These are phyloP conservation scores for Vitis hybrid DNA, from an alignment of 177 flowering plant species.

Conservation along the genomic window DNA sequence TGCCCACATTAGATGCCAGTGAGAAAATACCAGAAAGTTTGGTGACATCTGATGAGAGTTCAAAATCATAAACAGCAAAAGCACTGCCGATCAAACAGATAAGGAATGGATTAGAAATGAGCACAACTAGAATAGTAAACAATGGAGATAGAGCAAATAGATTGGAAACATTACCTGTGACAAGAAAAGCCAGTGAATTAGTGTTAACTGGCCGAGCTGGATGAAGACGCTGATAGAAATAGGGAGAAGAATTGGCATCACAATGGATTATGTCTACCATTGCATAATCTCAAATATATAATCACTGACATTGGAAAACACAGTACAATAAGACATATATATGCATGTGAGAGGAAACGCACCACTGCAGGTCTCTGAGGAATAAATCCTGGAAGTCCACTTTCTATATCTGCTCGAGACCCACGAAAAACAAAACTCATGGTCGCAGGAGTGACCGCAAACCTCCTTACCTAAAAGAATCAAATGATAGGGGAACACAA, in stretches of 20 bases:
- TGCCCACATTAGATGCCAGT: background rate
- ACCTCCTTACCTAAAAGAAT: background rate
- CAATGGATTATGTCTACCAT: background rate
- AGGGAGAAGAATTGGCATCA: conserved; percentile 5
- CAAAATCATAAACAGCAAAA: conserved; percentile 88
- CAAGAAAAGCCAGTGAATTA: conserved; percentile 80
- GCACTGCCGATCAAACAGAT: conserved; percentile 47
- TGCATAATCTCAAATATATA: background rate
- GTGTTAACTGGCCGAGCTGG: conserved; percentile 71
- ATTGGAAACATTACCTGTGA: conserved; percentile 56
- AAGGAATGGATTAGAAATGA: background rate
- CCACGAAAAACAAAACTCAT: conserved; percentile 88
- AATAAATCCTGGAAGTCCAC: conserved; percentile 55
- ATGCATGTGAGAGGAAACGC: conserved; percentile 9
- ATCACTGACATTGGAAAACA: background rate
- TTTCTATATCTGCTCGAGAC: conserved; percentile 64
- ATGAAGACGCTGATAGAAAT: conserved; percentile 64
- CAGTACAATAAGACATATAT: background rate
- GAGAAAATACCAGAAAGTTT: conserved; percentile 75
- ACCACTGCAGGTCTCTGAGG: conserved; percentile 60
- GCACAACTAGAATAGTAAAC: background rate
- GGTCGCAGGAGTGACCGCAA: conserved; percentile 13
- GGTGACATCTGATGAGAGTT: conserved; percentile 96
- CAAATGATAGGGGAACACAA: background rate
- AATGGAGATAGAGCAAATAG: background rate